phyloP scores from a whole-genome alignment of 768 basidiomycete species.

The Suillus discolor region DNA sequence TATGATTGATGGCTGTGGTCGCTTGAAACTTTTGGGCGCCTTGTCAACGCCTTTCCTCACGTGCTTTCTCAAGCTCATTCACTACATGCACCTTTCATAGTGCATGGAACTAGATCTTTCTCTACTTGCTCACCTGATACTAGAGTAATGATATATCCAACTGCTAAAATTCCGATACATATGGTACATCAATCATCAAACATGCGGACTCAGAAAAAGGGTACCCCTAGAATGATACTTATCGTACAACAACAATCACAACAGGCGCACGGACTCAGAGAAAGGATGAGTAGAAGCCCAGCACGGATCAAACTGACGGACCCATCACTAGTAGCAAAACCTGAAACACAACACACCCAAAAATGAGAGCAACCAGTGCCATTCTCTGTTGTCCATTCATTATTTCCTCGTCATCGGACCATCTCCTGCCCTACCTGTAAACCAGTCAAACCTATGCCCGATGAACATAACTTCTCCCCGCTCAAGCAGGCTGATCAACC shows the following conservation, averaged over 20 bases:
- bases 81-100: background rate
- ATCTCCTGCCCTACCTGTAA: constrained; percentile 41
- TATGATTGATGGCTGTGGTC: background rate
- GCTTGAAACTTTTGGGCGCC: background rate
- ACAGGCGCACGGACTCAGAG: background rate
- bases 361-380: constrained; percentile 15
- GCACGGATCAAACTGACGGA: too few relatives aligned
- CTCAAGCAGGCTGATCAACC: constrained; percentile 45
- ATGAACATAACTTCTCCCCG: constrained; percentile 42
- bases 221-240: background rate
- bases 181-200: background rate
- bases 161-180: background rate
- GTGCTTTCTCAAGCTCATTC: background rate
- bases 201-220: background rate
- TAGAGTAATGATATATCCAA: too few relatives aligned
- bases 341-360: background rate
- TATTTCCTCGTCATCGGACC: constrained; percentile 48
- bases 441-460: constrained; percentile 58
- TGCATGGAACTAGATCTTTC: background rate
- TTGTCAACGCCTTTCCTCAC: too few relatives aligned
- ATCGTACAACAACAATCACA: background rate
- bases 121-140: background rate
- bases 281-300: background rate
- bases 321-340: background rate
- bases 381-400: constrained; percentile 41